These are phyloP conservation scores for Vicia villosa DNA, from an alignment of 306 rosid species.

Conservation along the genomic window DNA sequence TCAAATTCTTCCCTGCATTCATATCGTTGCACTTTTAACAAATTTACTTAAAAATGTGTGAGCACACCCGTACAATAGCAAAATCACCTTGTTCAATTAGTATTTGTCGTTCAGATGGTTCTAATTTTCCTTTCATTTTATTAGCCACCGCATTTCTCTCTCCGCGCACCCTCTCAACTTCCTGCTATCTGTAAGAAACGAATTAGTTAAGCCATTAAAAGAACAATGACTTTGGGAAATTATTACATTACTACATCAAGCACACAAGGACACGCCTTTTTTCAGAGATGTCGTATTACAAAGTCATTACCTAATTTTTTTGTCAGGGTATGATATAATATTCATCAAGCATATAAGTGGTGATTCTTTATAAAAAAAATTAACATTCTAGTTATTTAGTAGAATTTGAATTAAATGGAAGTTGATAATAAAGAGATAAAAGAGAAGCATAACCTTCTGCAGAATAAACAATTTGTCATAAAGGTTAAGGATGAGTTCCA, in stretches of 20 bases:
- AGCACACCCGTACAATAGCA: not conserved
- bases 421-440: not conserved
- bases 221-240: constrained; percentile 29
- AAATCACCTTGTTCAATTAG: constrained; percentile 79
- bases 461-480: constrained; percentile 69
- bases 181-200: constrained; percentile 88
- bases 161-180: constrained; percentile 90
- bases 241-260: not conserved
- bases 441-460: constrained; percentile 73
- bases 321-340: not conserved
- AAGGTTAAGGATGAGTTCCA: constrained; percentile 80
- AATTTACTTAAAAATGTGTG: not conserved
- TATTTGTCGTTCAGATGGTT: constrained; percentile 70
- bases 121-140: constrained; percentile 95
- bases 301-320: too few species aligned
- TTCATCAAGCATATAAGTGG: constrained; percentile 1
- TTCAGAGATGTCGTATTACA: too few species aligned
- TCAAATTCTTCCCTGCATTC: constrained; percentile 77
- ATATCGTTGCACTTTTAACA: constrained; percentile 10
- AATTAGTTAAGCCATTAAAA: constrained; percentile 66
- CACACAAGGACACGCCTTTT: too few species aligned
- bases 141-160: constrained; percentile 90
- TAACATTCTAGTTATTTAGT: not conserved
- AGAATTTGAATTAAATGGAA: not conserved
- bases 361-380: not conserved